Percentiles rank a stretch among this genome's conserved stretches.
These are phyloP conservation scores for Coleophoma eucalyptorum DNA, from an alignment of 2,329 filamentous ascomycete species.

Conservation along the genomic window DNA sequence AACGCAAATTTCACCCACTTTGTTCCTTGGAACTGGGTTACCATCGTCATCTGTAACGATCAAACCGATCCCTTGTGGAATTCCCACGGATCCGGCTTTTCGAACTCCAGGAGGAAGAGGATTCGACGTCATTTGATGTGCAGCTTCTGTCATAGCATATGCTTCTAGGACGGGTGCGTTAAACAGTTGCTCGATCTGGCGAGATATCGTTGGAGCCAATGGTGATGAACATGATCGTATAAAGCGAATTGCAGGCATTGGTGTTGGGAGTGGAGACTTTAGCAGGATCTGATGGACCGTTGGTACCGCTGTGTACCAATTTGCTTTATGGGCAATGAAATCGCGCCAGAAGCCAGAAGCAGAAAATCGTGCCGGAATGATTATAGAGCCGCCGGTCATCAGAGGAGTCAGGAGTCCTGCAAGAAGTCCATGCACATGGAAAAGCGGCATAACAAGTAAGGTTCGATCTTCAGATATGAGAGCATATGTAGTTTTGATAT, in stretches of 20 bases:
- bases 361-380: slow-evolving; percentile 77
- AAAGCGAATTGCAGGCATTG: slow-evolving; percentile 73
- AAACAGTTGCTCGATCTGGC: slow-evolving; percentile 72
- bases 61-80: slow-evolving; percentile 72
- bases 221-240: slow-evolving; percentile 88
- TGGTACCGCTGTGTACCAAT: slow-evolving; percentile 92
- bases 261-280: slow-evolving; percentile 64
- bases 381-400: slow-evolving; percentile 70
- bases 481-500: slow-evolving; percentile 75
- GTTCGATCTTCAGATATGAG: slow-evolving; percentile 70
- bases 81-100: background rate
- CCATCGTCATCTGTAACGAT: slow-evolving; percentile 68
- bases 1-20: slow-evolving; percentile 76
- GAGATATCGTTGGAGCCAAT: slow-evolving; percentile 75
- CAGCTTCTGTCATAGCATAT: slow-evolving; percentile 89
- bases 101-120: slow-evolving; percentile 46
- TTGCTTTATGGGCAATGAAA: slow-evolving; percentile 70
- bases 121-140: slow-evolving; percentile 81
- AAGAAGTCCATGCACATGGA: slow-evolving; percentile 83
- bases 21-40: slow-evolving; percentile 37
- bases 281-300: slow-evolving; percentile 89
- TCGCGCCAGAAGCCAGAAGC: slow-evolving; percentile 80
- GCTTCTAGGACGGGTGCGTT: slow-evolving; percentile 81
- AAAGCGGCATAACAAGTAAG: slow-evolving; percentile 88
- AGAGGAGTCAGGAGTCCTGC: slow-evolving; percentile 79